These are phyloP conservation scores for Arthrobotrys megalospora DNA, from an alignment of 2,329 filamentous ascomycete genomes.

Conservation along the genomic window DNA sequence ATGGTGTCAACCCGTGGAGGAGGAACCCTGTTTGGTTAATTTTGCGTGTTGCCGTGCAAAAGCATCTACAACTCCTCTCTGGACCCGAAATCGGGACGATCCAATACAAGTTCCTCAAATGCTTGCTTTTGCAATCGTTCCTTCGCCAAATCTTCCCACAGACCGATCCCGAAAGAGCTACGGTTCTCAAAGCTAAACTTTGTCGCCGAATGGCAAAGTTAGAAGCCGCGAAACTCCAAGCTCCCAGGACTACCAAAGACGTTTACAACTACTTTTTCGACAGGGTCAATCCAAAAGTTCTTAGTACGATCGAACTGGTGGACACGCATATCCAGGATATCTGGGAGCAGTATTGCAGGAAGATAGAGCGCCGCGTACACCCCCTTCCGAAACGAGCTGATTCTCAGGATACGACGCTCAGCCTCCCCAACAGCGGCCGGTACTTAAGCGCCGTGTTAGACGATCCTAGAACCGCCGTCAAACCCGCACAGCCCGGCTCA, in stretches of 20 bases:
- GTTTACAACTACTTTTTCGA: constrained; percentile 65
- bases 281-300: constrained; percentile 64
- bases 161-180: constrained; percentile 67
- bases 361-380: constrained; percentile 68
- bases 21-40: constrained; percentile 76
- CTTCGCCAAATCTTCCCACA: constrained; percentile 67
- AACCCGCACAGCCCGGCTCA: constrained; percentile 53
- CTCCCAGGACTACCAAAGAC: not conserved
- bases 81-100: constrained; percentile 69
- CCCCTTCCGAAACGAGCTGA: constrained; percentile 68
- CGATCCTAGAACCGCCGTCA: constrained; percentile 25
- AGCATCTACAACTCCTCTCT: constrained; percentile 69
- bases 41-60: constrained; percentile 73
- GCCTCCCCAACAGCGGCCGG: constrained; percentile 68
- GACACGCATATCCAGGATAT: constrained; percentile 65
- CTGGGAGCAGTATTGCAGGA: constrained; percentile 69
- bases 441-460: constrained; percentile 65
- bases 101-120: constrained; percentile 75
- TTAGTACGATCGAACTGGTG: constrained; percentile 65
- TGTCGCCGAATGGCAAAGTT: constrained; percentile 75
- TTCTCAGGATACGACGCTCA: constrained; percentile 66
- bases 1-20: constrained; percentile 73
- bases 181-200: constrained; percentile 71
- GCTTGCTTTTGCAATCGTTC: constrained; percentile 69
- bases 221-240: constrained; percentile 67